Conservation (phyloP, 441 rosid genomes). For the Francoa sonchifolia region DNA sequence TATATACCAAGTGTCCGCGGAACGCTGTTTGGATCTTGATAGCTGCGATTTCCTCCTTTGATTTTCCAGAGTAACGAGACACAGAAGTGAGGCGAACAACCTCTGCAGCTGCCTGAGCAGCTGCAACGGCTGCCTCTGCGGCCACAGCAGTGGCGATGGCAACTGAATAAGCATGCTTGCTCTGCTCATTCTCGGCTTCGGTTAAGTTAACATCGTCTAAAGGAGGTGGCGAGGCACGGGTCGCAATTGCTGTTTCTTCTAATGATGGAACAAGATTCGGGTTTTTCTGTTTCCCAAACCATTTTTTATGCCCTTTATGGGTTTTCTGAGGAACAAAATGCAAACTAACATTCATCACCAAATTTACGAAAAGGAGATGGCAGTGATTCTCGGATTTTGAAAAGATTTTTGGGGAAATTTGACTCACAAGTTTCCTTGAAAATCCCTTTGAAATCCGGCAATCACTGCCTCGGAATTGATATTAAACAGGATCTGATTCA, state of each 20-base stretch:
- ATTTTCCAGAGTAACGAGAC: slow-evolving; percentile 39
- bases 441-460: too few species aligned
- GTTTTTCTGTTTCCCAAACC: slow-evolving; percentile 36
- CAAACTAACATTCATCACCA: slow-evolving; percentile 4
- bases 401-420: too few species aligned
- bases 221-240: slow-evolving; percentile 9
- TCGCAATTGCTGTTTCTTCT: slow-evolving; percentile 21
- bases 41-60: slow-evolving; percentile 69
- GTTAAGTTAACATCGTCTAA: slow-evolving; percentile 29
- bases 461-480: too few species aligned
- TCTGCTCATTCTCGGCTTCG: slow-evolving; percentile 56
- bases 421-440: too few species aligned
- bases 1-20: slow-evolving; percentile 65
- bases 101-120: slow-evolving; percentile 93
- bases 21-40: slow-evolving; percentile 83
- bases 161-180: slow-evolving; percentile 65
- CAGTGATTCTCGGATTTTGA: too few species aligned
- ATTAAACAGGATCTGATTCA: too few species aligned
- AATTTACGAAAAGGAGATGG: too few species aligned
- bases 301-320: slow-evolving; percentile 32
- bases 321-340: slow-evolving; percentile 25
- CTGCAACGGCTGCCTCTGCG: slow-evolving; percentile 80
- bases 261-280: slow-evolving; percentile 18
- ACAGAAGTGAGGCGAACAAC: slow-evolving; percentile 57
- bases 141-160: slow-evolving; percentile 82